Conservation (phyloP, 1,139 yeast species). For the Yamadazyma atlantica region DNA sequence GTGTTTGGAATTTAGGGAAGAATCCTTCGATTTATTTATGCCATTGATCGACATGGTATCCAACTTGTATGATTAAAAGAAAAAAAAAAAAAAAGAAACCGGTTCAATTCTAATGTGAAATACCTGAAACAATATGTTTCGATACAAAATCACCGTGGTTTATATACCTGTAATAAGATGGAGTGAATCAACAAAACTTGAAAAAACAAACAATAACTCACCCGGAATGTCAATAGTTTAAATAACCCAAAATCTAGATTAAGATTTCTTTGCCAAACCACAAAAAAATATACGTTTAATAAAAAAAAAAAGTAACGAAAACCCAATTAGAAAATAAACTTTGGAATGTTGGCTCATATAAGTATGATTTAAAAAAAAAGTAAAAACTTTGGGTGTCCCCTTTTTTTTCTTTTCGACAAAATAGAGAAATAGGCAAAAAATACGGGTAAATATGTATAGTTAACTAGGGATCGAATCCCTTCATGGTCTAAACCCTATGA, state of each 20-base stretch:
- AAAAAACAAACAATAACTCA: background rate
- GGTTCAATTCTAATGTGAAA: background rate
- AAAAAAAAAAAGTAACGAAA: background rate
- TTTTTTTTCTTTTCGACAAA: background rate
- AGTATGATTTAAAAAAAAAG: background rate
- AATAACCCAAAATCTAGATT: slow-evolving; percentile 1
- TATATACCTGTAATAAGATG: background rate
- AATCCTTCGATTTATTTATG: slow-evolving; percentile 2
- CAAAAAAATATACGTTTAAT: no score
- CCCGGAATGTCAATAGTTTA: slow-evolving; percentile 1
- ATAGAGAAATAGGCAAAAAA: background rate
- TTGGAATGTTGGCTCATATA: background rate
- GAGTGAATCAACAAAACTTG: background rate
- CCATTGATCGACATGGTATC: background rate
- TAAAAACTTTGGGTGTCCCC: background rate
- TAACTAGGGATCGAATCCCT: background rate
- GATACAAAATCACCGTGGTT: background rate
- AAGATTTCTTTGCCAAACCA: background rate
- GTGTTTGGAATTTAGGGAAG: background rate
- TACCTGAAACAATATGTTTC: background rate
- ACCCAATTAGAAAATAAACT: background rate
- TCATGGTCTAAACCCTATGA: background rate
- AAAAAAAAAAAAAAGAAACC: background rate
- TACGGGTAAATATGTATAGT: background rate
- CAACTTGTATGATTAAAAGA: background rate